Evolutionary conservation across 2,329 filamentous ascomycete species (phyloP), one percentile per base, ranked within the genome.

Genomic region (Hypoxylon sp.): DNA sequence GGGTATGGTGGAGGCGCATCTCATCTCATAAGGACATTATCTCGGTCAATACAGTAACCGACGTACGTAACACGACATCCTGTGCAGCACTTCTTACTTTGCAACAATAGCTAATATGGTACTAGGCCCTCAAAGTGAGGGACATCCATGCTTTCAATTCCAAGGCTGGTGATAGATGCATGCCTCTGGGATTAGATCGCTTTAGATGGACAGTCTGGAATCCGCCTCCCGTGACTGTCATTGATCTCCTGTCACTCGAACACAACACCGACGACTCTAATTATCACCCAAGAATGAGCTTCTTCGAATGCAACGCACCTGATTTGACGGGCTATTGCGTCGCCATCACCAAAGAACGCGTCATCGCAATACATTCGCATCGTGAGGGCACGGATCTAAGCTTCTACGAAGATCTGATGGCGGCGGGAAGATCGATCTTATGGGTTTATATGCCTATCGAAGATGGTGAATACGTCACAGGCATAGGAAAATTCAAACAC

Each of bases 381-480:
- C 8, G 7, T 3, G 1, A 35, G 27, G 42, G 22, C 8, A 37
- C 31, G 11, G 55, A 48, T 35, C 22, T 49, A 1, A n/a, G 14
- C n/a, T 37, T 59, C 17, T 59, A 59, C 44, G 3, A 14, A 5
- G 31, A 59, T 10, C 3, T 49, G 8, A 27, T 27, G 6, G 13
- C 11, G 20, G 4, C 3, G 22, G 7, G 31, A 7, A 10, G 8
- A 6, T 44, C 44, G 6, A 31, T 22, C 1, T 10, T 6, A 1
- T 60, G 57, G 57, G 7, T 51, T 27, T 60, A 60, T 30, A 60
- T 60, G 57, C 57, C 57, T 22, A 31, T 60, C 14, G 33, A 51
- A 14, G 13, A 50, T n/a, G 57, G 33, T 11, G 57, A 60, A 20
- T 22, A 33, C 2, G 13, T 60, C 3, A 60, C 30, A 5, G 57